Evolutionary conservation across 306 rosid species (phyloP), one percentile per base, ranked within the genome.

Genomic region (Leucaena leucocephala): DNA sequence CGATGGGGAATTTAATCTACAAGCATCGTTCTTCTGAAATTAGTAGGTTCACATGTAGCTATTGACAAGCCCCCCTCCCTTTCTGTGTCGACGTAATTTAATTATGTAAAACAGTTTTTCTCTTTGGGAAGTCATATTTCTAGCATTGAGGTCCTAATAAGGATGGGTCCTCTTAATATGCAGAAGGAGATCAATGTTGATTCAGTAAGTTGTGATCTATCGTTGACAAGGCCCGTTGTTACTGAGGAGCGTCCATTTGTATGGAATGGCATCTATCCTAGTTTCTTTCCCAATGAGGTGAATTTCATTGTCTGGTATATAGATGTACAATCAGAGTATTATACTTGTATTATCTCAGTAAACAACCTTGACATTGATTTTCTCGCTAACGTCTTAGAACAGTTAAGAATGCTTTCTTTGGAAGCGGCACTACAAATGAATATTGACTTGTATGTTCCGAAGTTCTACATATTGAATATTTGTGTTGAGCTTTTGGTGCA

Each of bases 221-320:
- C 94, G 75, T 70, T 85, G 82, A 93, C 84, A 80, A 91, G 94
- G 78, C 84, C 80, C n/a, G 77, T 83, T 62, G 89, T 65, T 84
- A 49, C 87, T 78, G 85, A 93, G 75, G 93, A 87, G 66, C 87
- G 82, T 72, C 86, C 92, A 64, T 82, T 85, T 45, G 33, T 74
- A 19, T 87, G 91, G 94, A 95, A 90, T 62, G 88, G 92, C 78
- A 77, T 89, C 50, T 80, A 83, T 71, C 83, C 96, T 70, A 81
- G 83, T 78, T 88, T 89, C 91, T 82, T 90, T 81, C 88, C 96
- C 59, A 83, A 34, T 75, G 89, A 84, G 98, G 99, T 96, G 74
- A 80, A 58, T 68, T 84, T 71, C 75, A 69, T 40, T 80, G 59
- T 68, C 69, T 76, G 62, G 55, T 55, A 50, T 44, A 16, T 46